phyloP scores from a whole-genome alignment of 768 basidiomycete genomes.

The Termitomyces sp. region DNA sequence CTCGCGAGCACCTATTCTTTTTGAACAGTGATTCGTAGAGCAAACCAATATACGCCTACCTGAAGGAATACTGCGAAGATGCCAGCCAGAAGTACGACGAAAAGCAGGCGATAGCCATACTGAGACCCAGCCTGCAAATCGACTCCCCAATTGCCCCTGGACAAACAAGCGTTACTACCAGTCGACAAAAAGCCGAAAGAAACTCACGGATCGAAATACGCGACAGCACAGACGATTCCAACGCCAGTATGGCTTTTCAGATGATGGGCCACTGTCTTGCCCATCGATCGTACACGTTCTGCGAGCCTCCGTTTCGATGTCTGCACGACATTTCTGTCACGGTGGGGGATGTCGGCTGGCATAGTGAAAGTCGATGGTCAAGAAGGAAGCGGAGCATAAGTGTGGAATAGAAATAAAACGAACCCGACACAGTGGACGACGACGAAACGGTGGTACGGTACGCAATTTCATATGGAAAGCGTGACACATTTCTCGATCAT shows the following conservation, averaged over 20 bases:
- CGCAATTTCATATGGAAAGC: constrained; percentile 16
- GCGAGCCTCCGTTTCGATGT: constrained; percentile 2
- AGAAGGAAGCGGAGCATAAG: constrained; percentile 12
- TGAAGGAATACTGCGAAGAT: constrained; percentile 81
- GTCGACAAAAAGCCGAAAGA: not conserved
- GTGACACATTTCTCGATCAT: constrained; percentile 4
- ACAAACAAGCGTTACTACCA: not conserved
- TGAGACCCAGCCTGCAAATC: constrained; percentile 84
- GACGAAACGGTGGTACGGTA: constrained; percentile 36
- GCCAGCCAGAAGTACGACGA: constrained; percentile 79
- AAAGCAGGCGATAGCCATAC: constrained; percentile 83
- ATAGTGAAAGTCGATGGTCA: not conserved
- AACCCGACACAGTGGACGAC: constrained; percentile 33
- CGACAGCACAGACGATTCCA: constrained; percentile 80
- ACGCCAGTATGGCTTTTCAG: constrained; percentile 67
- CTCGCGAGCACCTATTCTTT: constrained; percentile 60
- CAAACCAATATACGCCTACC: constrained; percentile 27
- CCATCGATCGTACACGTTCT: constrained; percentile 23
- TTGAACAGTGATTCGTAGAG: not conserved
- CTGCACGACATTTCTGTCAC: not conserved
- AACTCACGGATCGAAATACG: constrained; percentile 83
- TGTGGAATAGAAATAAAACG: constrained; percentile 22
- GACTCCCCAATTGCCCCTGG: constrained; percentile 86
- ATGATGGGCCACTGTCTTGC: constrained; percentile 39
- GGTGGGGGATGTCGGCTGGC: not conserved